A percentile compares a stretch with the other conserved stretches of the same genome.
Evolutionary conservation across 225 moss, liverwort and hornwort genomes (phyloP).

Genomic region (Ulota crispa): DNA sequence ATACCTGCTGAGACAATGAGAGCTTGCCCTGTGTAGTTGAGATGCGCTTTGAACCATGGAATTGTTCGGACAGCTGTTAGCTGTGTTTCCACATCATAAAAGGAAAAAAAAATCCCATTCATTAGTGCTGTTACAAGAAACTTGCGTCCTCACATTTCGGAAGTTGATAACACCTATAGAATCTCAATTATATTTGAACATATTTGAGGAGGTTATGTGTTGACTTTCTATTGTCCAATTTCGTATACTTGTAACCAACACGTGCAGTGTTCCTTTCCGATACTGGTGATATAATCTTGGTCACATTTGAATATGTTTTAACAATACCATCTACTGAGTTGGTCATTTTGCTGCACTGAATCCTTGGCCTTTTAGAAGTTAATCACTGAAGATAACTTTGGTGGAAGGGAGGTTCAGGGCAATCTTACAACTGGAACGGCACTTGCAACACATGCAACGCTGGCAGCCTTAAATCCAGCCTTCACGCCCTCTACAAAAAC

Average conservation of each 20-base stretch:
- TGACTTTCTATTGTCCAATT: neutral
- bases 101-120: neutral
- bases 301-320: neutral
- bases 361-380: neutral
- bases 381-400: neutral
- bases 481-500: constrained; percentile 71
- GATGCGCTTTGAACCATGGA: constrained; percentile 76
- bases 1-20: constrained; percentile 88
- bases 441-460: constrained; percentile 50
- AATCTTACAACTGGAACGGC: constrained; percentile 74
- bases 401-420: neutral
- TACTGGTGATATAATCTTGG: neutral
- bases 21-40: constrained; percentile 92
- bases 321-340: no score
- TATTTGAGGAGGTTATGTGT: neutral
- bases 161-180: neutral
- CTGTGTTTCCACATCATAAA: constrained; percentile 37
- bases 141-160: neutral
- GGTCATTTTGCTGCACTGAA: neutral
- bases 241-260: neutral
- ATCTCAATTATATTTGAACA: neutral
- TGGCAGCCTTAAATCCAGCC: constrained; percentile 74
- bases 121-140: neutral
- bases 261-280: neutral
- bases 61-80: constrained; percentile 62